A percentile compares a stretch with the other conserved stretches of the same genome.
Evolutionary conservation across 2,329 filamentous ascomycete genomes (phyloP).

Genomic region (Metarhizium humberi): DNA sequence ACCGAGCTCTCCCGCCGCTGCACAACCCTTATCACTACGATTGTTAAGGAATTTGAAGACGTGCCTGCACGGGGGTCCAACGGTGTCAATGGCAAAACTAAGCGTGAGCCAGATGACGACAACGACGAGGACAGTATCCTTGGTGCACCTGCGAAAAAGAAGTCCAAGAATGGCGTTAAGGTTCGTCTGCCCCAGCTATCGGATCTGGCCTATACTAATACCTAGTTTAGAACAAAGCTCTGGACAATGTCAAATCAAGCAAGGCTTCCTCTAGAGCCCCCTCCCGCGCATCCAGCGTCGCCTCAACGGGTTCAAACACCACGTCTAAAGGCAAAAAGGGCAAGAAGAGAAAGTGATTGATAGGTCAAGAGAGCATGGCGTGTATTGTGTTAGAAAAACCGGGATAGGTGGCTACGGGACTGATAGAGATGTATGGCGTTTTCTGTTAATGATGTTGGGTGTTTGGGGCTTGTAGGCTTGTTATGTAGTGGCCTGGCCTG

Average conservation of each 20-base stretch:
- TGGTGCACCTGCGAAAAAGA: constrained; percentile 78
- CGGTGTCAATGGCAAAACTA: constrained; percentile 57
- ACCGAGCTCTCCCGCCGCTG: constrained; percentile 88
- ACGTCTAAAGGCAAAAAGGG: constrained; percentile 37
- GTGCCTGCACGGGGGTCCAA: constrained; percentile 44
- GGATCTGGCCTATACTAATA: constrained; percentile 2
- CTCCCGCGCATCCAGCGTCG: constrained; percentile 82
- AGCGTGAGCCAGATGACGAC: constrained; percentile 70
- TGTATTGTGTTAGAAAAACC: background rate
- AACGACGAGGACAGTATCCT: constrained; percentile 77
- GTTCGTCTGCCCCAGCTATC: constrained; percentile 35
- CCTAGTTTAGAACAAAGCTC: constrained; percentile 69
- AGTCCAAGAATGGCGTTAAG: constrained; percentile 81
- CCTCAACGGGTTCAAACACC: constrained; percentile 55
- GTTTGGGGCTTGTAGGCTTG: background rate
- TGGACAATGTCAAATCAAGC: constrained; percentile 78
- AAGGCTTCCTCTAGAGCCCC: constrained; percentile 68
- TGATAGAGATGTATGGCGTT: constrained; percentile 6
- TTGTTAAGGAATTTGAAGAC: constrained; percentile 89
- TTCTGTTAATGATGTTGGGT: constrained; percentile 3
- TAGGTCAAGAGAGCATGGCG: background rate
- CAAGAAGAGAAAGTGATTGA: constrained; percentile 20
- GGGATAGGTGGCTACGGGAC: background rate
- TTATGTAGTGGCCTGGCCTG: background rate
- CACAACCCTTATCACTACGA: constrained; percentile 86